Conservation (phyloP, 345 rosid species). For the Lepidium sativum region DNA sequence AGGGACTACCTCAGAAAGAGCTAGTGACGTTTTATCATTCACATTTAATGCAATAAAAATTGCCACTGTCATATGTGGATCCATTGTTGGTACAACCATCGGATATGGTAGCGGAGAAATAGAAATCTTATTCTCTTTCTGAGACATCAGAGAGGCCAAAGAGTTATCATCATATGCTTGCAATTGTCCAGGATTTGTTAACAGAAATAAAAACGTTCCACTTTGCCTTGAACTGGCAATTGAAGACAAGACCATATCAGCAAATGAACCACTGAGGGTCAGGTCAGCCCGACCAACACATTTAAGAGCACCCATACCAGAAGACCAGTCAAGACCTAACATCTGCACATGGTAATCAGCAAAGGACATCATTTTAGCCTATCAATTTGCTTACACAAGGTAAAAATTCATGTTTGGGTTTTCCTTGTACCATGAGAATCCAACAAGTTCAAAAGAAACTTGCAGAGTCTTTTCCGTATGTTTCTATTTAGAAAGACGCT, state of each 20-base stretch:
- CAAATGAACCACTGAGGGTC: conserved; percentile 65
- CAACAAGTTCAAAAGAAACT: conserved; percentile 2
- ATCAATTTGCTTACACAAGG: conserved; percentile 4
- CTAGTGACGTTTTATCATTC: conserved; percentile 35
- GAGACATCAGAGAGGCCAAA: conserved; percentile 45
- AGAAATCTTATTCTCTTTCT: conserved; percentile 35
- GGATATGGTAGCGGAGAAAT: conserved; percentile 46
- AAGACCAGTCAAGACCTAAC: conserved; percentile 66
- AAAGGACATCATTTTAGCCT: conserved; percentile 12
- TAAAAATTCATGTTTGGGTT: conserved; percentile 7
- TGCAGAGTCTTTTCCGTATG: not conserved
- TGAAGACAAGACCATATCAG: conserved; percentile 70
- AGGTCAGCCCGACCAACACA: conserved; percentile 59
- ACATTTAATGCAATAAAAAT: conserved; percentile 33
- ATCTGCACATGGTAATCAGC: conserved; percentile 38
- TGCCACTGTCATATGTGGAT: conserved; percentile 55
- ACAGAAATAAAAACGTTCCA: conserved; percentile 38
- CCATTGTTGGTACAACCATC: conserved; percentile 45
- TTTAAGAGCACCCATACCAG: conserved; percentile 51
- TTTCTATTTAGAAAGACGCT: conserved; percentile 1
- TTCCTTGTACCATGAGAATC: conserved; percentile 9
- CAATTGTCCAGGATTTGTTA: conserved; percentile 73
- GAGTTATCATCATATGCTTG: conserved; percentile 51
- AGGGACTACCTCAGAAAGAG: conserved; percentile 50
- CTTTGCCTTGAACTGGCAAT: conserved; percentile 32